Conservation (phyloP, 1,284 basidiomycete species). For the Ustilago bromivora region DNA sequence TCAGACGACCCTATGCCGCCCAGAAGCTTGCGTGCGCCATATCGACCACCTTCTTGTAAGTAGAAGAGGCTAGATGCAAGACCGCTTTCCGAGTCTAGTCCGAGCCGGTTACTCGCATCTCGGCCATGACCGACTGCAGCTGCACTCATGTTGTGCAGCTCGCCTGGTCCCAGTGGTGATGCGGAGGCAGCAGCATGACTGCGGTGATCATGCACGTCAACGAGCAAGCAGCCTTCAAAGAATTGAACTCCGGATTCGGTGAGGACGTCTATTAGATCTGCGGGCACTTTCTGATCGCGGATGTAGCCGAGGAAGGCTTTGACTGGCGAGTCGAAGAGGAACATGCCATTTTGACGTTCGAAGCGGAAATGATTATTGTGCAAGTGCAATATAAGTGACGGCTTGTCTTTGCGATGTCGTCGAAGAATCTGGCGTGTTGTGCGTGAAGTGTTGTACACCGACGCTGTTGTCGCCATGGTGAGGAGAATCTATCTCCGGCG, state of each 20-base stretch:
- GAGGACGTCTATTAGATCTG: slow-evolving; percentile 64
- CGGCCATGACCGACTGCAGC: not conserved
- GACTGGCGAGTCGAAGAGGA: slow-evolving; percentile 64
- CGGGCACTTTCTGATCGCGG: slow-evolving; percentile 62
- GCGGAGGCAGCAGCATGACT: slow-evolving; percentile 26
- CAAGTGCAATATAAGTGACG: slow-evolving; percentile 64
- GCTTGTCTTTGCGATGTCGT: slow-evolving; percentile 63
- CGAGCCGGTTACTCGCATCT: not conserved
- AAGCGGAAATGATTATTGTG: slow-evolving; percentile 65
- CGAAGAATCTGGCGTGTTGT: slow-evolving; percentile 66
- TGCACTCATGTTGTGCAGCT: slow-evolving; percentile 30
- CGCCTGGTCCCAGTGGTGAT: slow-evolving; percentile 27
- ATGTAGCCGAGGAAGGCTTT: slow-evolving; percentile 63
- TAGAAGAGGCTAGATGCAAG: slow-evolving; percentile 49
- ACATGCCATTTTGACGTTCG: slow-evolving; percentile 66
- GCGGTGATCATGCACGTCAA: slow-evolving; percentile 67
- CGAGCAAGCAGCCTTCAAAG: slow-evolving; percentile 65
- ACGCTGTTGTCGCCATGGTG: slow-evolving; percentile 66
- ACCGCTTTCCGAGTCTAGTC: slow-evolving; percentile 15
- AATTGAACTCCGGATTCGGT: slow-evolving; percentile 60
- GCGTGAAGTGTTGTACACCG: slow-evolving; percentile 66
- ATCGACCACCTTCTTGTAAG: slow-evolving; percentile 57
- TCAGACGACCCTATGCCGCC: slow-evolving; percentile 21
- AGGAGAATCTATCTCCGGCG: not conserved
- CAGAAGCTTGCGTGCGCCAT: slow-evolving; percentile 38